Percentiles rank a stretch among this genome's conserved stretches.
Conservation (phyloP, 345 rosid genomes). For the Mallotus nudiflorus region DNA sequence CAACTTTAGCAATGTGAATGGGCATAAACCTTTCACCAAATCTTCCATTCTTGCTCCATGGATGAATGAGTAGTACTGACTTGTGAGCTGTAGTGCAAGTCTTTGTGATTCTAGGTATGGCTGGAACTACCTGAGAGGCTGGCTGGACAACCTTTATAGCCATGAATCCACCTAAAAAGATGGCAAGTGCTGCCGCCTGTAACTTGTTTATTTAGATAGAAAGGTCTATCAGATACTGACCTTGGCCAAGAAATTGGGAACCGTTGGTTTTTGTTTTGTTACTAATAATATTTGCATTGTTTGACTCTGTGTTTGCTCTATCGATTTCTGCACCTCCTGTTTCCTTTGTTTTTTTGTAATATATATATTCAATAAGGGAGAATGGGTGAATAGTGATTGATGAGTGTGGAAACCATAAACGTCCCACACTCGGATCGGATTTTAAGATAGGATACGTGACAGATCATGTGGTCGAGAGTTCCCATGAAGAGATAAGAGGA, state of each 20-base stretch:
- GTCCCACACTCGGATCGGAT: background rate
- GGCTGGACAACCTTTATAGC: conserved; percentile 40
- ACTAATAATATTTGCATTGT: background rate
- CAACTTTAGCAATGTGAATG: conserved; percentile 32
- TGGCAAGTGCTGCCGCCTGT: background rate
- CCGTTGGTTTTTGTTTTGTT: background rate
- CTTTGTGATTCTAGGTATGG: conserved; percentile 14
- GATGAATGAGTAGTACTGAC: conserved; percentile 16
- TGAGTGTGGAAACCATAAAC: background rate
- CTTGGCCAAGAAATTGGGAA: background rate
- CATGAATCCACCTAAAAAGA: conserved; percentile 23
- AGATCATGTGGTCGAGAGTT: conserved; percentile 20
- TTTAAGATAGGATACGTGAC: background rate
- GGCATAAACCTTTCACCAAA: conserved; percentile 28
- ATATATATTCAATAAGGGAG: background rate
- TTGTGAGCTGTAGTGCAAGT: conserved; percentile 17
- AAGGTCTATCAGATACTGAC: background rate
- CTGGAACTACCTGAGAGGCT: conserved; percentile 24
- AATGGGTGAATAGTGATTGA: background rate
- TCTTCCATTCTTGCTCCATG: conserved; percentile 23
- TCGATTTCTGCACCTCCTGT: background rate
- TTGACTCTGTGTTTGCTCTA: background rate
- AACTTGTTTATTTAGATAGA: background rate
- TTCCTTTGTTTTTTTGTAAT: background rate
- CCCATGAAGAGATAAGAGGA: conserved; percentile 2